Base-by-base conservation (phyloP, 148 eudicot species). In the Salicornia ramosissima region DNA sequence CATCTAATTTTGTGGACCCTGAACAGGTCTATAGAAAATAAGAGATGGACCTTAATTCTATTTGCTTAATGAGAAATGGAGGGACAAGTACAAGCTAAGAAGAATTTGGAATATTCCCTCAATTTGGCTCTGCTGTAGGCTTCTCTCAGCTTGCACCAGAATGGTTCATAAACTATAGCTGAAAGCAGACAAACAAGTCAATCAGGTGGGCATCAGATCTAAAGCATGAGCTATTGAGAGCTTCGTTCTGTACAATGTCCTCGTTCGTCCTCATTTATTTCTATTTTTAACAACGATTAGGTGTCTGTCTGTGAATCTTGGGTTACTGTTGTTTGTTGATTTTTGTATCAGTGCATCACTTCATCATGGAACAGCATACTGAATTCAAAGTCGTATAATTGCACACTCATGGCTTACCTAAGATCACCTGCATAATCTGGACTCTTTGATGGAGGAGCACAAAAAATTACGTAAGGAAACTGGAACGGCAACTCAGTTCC, bases 401-500 rank as follows among this genome's bases (percentile, higher is more conserved):
- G n/a, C n/a, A 19, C 31, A 18, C 40, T 71, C 51, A 88, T 94
- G 22, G 16, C 47, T 65, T 50, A 88, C 97, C 85, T 84, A 64
- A 91, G 77, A 74, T 91, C 97, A 60, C 89, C 86, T 36, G 90
- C 70, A 77, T 91, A 91, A 80, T 91, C 96, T 11, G 71, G 58
- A 54, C 74, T 83, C 31, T 74, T 76, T 29, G 73, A 81, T 24
- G 97, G 96, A 45, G 97, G 97, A 71, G 97, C 97, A 80, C 97
- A 91, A 59, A 91, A 91, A 15, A 91, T 83, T 72, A 91, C 92
- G 79, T 83, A 85, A 3, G 96, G 86, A 74, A 85, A 87, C 79
- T 75, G 82, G 19, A 57, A 65, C 30, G 74, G 46, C 62, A 70
- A 60, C 65, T 59, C 78, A 15, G 76, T 67, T 65, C 74, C 92